These are phyloP conservation scores for Pulveroboletus sp. DNA, from an alignment of 768 basidiomycete genomes.

Conservation along the genomic window DNA sequence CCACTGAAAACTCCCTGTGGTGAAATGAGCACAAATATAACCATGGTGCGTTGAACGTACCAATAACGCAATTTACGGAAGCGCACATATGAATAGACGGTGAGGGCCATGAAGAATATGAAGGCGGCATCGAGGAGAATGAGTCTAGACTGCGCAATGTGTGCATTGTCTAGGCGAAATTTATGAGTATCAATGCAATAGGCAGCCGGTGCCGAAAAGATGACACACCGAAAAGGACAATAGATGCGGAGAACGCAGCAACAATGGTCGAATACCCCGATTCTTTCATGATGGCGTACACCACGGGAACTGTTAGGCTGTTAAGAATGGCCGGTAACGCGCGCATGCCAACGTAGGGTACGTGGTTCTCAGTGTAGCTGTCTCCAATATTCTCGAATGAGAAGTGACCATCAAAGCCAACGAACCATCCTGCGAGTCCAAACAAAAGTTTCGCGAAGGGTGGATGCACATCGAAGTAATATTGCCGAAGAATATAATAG, in stretches of 20 bases:
- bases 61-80: conserved; percentile 92
- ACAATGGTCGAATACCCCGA: conserved; percentile 91
- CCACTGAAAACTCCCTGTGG: conserved; percentile 73
- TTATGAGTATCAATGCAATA: conserved; percentile 1
- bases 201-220: not conserved
- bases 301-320: conserved; percentile 83
- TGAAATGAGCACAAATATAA: conserved; percentile 1
- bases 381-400: conserved; percentile 95
- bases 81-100: conserved; percentile 87
- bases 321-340: conserved; percentile 89
- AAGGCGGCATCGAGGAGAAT: conserved; percentile 93
- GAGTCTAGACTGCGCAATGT: conserved; percentile 92
- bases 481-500: conserved; percentile 87
- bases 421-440: conserved; percentile 92
- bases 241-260: conserved; percentile 80
- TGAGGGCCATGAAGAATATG: conserved; percentile 93
- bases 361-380: conserved; percentile 78
- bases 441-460: conserved; percentile 95
- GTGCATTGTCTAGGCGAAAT: conserved; percentile 75
- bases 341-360: conserved; percentile 93
- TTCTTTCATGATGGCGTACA: conserved; percentile 98
- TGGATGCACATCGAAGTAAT: conserved; percentile 99
- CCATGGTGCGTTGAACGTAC: conserved; percentile 37
- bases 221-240: conserved; percentile 82
- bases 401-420: conserved; percentile 93